Evolutionary conservation across 169 alveolate species (phyloP).

Genomic region (Miamiensis avidus): DNA sequence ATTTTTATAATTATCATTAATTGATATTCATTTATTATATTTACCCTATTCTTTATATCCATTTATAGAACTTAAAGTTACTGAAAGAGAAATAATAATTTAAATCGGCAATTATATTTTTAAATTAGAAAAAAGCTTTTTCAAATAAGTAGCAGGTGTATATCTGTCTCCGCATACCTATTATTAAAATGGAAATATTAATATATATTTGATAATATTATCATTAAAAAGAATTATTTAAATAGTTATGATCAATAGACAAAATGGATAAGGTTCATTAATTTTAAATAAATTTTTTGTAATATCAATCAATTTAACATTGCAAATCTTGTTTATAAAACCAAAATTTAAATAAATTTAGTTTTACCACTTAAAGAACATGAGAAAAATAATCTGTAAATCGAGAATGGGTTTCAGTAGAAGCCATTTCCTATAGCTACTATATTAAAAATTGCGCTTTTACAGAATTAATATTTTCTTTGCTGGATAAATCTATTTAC

Average conservation of each 20-base stretch:
- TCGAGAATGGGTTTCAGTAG: not conserved
- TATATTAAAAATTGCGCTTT: not conserved
- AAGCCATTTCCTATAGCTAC: not conserved
- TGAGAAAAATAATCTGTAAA: not conserved
- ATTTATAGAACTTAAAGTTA: not conserved
- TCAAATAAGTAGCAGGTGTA: not conserved
- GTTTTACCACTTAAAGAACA: not conserved
- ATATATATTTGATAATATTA: too few relatives aligned
- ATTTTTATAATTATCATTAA: not conserved
- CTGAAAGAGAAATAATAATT: constrained; percentile 13
- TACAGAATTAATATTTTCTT: not conserved
- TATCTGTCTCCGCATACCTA: not conserved
- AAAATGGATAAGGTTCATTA: too few relatives aligned
- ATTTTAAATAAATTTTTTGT: too few relatives aligned
- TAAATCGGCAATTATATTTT: not conserved
- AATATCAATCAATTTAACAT: not conserved
- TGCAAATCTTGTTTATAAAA: not conserved
- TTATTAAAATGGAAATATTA: too few relatives aligned
- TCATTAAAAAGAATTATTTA: too few relatives aligned
- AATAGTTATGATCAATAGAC: too few relatives aligned
- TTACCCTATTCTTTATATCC: constrained; percentile 1
- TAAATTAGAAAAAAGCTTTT: not conserved
- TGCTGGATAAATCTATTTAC: not conserved
- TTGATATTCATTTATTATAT: not conserved
- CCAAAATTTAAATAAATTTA: too few relatives aligned